phyloP scores from a whole-genome alignment of 805 yeast genomes.

The Nematodospora valgi region DNA sequence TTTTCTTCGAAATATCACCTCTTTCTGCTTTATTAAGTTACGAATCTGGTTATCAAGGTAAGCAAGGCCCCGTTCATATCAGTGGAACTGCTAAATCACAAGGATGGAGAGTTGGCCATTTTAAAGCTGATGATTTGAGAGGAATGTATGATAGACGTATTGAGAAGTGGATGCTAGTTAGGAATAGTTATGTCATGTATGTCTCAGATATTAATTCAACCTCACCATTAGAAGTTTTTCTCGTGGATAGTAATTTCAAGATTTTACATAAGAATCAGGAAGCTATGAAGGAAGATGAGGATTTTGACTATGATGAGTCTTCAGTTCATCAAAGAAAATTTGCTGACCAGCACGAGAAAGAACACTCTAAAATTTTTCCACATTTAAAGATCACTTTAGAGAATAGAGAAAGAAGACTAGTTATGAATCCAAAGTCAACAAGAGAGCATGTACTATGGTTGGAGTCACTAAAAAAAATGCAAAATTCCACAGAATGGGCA shows the following conservation, averaged over 20 bases:
- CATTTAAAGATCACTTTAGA: constrained; percentile 54
- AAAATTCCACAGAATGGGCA: constrained; percentile 67
- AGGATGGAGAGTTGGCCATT: constrained; percentile 95
- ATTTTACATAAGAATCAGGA: constrained; percentile 47
- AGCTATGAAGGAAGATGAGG: constrained; percentile 29
- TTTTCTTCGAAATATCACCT: constrained; percentile 87
- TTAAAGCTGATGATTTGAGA: constrained; percentile 69
- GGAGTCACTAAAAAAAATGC: constrained; percentile 67
- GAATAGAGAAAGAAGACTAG: constrained; percentile 75
- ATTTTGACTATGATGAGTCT: constrained; percentile 46
- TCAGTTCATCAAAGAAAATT: constrained; percentile 22
- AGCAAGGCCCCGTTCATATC: constrained; percentile 81
- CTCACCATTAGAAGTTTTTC: constrained; percentile 83
- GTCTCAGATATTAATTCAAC: constrained; percentile 86
- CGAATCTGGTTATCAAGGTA: constrained; percentile 79
- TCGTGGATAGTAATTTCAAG: constrained; percentile 77
- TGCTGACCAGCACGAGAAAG: constrained; percentile 17
- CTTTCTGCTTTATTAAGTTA: constrained; percentile 78
- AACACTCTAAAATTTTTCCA: constrained; percentile 48
- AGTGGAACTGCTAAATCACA: constrained; percentile 82
- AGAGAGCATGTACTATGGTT: constrained; percentile 72
- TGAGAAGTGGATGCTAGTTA: constrained; percentile 85
- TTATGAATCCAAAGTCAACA: constrained; percentile 64
- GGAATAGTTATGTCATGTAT: constrained; percentile 80
- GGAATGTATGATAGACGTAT: constrained; percentile 91